A percentile compares a stretch with the other conserved stretches of the same genome.
Conservation (phyloP, 2,329 filamentous ascomycete genomes). For the Penicillium sclerotigenum region DNA sequence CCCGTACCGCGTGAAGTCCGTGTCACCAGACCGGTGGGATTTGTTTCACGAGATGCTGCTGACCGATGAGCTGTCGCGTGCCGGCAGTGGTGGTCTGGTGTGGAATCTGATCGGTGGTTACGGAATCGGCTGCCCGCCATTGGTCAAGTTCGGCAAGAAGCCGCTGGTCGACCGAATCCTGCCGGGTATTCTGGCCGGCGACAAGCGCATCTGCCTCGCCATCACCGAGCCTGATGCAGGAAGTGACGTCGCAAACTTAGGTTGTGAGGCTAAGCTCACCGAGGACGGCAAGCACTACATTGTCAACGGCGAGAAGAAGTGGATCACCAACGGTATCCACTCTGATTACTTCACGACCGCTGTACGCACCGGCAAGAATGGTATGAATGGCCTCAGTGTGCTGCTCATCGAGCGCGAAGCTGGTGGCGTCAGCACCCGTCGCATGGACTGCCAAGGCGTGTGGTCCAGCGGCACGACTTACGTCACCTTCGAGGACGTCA, state of each 20-base stretch:
- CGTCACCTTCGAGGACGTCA: conserved; percentile 97
- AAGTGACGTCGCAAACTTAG: conserved; percentile 90
- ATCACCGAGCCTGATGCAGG: conserved; percentile 97
- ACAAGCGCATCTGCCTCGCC: conserved; percentile 96
- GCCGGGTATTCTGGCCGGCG: conserved; percentile 80
- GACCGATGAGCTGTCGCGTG: conserved; percentile 88
- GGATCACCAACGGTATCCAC: conserved; percentile 99
- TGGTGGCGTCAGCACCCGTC: conserved; percentile 84
- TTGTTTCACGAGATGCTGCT: conserved; percentile 96
- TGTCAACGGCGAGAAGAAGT: conserved; percentile 99
- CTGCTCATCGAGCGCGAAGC: conserved; percentile 84
- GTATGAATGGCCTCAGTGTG: conserved; percentile 90
- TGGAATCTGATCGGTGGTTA: conserved; percentile 98
- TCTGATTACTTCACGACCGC: conserved; percentile 96
- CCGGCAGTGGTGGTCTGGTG: conserved; percentile 86
- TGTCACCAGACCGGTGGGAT: conserved; percentile 88
- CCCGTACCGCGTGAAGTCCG: conserved; percentile 68
- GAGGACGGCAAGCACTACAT: conserved; percentile 99
- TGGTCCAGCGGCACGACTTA: conserved; percentile 96
- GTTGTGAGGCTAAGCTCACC: conserved; percentile 89
- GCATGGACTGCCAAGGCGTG: conserved; percentile 98
- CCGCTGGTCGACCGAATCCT: conserved; percentile 80
- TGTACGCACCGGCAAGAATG: conserved; percentile 80
- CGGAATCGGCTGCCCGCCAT: conserved; percentile 86
- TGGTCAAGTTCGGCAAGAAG: conserved; percentile 90